phyloP scores from a whole-genome alignment of 2,329 filamentous ascomycete species.

The Trichocomaceae sp. region DNA sequence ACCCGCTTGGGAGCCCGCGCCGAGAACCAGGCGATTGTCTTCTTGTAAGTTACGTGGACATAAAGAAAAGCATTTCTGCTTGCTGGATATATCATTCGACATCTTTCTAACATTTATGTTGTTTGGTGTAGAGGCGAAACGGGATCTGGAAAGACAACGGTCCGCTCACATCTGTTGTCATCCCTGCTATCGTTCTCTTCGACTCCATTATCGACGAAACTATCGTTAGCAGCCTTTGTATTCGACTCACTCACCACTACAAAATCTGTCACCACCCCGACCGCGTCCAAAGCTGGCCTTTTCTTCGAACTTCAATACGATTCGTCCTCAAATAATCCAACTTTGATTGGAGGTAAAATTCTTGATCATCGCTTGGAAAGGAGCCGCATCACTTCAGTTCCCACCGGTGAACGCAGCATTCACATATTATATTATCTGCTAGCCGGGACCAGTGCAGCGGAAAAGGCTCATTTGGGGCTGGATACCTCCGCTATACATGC shows the following conservation, averaged over 20 bases:
- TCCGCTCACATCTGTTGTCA: constrained; percentile 81
- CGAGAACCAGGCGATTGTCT: constrained; percentile 88
- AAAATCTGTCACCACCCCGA: constrained; percentile 91
- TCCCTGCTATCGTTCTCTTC: constrained; percentile 82
- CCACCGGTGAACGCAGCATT: constrained; percentile 93
- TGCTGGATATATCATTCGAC: not conserved
- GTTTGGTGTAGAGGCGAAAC: constrained; percentile 71
- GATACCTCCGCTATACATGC: constrained; percentile 40
- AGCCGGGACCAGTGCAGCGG: constrained; percentile 80
- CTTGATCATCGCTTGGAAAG: constrained; percentile 89
- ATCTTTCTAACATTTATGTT: constrained; percentile 22
- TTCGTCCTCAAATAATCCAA: constrained; percentile 72
- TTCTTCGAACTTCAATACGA: constrained; percentile 98
- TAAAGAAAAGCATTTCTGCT: not conserved
- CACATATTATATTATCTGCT: constrained; percentile 94
- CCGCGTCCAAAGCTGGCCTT: constrained; percentile 88
- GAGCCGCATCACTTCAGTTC: constrained; percentile 83
- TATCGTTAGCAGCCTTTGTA: constrained; percentile 87
- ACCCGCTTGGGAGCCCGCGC: constrained; percentile 76
- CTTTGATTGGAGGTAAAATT: constrained; percentile 88
- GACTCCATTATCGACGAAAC: constrained; percentile 85
- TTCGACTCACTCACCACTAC: constrained; percentile 96
- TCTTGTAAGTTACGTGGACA: constrained; percentile 61
- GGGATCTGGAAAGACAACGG: constrained; percentile 89
- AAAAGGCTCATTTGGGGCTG: constrained; percentile 77